phyloP scores from a whole-genome alignment of 1,284 basidiomycete genomes.

The Ceratobasidium papillatum region DNA sequence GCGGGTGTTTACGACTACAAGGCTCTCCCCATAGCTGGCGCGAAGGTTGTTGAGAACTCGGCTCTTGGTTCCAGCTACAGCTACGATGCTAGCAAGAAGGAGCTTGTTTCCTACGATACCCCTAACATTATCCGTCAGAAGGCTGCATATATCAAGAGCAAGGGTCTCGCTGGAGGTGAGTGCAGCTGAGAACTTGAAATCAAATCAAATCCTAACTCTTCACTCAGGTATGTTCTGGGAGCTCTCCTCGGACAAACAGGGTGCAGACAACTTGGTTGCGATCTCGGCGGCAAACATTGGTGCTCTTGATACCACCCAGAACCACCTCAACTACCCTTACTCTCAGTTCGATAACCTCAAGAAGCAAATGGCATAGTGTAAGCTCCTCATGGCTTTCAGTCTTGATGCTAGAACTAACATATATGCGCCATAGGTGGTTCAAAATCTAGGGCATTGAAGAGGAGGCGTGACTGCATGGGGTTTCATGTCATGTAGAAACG shows the following conservation, averaged over 20 bases:
- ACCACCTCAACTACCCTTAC: constrained; percentile 68
- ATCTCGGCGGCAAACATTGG: constrained; percentile 62
- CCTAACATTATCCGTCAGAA: constrained; percentile 77
- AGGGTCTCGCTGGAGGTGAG: constrained; percentile 78
- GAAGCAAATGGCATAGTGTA: constrained; percentile 7
- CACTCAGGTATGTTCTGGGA: constrained; percentile 54
- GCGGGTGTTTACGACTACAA: constrained; percentile 80
- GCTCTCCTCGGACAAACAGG: constrained; percentile 71
- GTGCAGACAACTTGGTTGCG: constrained; percentile 64
- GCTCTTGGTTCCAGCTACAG: constrained; percentile 67
- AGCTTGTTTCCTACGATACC: constrained; percentile 84
- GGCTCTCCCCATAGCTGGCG: constrained; percentile 65
- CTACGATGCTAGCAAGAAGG: constrained; percentile 70
- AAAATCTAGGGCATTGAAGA: too few relatives aligned
- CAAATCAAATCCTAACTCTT: not conserved
- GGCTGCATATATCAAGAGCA: constrained; percentile 73
- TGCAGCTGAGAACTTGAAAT: constrained; percentile 56
- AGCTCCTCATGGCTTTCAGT: too few relatives aligned
- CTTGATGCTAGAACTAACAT: too few relatives aligned
- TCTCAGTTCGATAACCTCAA: constrained; percentile 55
- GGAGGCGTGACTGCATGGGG: too few relatives aligned
- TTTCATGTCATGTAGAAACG: too few relatives aligned
- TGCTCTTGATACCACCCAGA: constrained; percentile 67
- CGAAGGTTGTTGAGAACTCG: constrained; percentile 67
- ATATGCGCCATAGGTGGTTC: too few relatives aligned